These are phyloP conservation scores for Triticum turgidum DNA, from an alignment of 176 grass and related monocot genomes.

Conservation along the genomic window DNA sequence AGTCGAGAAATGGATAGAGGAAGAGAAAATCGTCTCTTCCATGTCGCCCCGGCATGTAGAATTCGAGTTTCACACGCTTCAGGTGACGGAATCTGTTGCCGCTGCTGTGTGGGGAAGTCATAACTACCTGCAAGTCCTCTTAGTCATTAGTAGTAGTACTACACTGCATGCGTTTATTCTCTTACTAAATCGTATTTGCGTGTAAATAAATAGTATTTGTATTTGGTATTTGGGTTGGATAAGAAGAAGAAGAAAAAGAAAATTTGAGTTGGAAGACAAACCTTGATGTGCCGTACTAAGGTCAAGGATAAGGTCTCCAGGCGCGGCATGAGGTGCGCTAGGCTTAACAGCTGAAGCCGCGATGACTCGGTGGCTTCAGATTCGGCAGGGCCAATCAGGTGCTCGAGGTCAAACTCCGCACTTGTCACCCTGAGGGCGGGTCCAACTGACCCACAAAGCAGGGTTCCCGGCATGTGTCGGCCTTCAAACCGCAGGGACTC, in stretches of 20 bases:
- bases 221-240: no score
- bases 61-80: neutral
- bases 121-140: neutral
- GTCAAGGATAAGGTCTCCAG: neutral
- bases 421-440: neutral
- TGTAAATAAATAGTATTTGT: neutral
- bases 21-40: neutral
- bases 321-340: neutral
- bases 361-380: neutral
- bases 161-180: neutral
- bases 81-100: neutral
- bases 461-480: neutral
- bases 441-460: neutral
- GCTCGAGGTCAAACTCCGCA: neutral
- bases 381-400: neutral
- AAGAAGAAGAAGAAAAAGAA: no score
- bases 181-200: neutral
- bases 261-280: neutral
- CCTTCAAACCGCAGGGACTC: neutral
- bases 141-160: no score
- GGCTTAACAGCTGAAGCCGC: neutral
- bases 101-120: neutral
- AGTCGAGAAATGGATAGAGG: neutral
- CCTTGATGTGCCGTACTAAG: neutral
- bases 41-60: neutral